Evolutionary conservation across 352 stramenopile genomes (phyloP), one percentile per base, ranked within the genome.

Genomic region (Heterotrichella gracilis): DNA sequence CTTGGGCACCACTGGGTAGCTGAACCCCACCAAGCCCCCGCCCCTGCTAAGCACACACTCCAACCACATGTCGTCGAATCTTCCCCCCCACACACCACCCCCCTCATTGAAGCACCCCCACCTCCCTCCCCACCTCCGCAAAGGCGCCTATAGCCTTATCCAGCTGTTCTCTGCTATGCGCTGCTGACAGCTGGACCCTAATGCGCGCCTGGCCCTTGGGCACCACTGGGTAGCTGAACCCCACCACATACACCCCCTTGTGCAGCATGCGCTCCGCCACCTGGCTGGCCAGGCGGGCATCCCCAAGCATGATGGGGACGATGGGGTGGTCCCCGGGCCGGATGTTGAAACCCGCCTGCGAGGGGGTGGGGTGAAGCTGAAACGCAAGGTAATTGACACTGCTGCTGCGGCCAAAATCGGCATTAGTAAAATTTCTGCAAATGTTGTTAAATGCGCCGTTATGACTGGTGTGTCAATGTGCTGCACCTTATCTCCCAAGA

Each of bases 221-320:
- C 22, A 94, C 86, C 64, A 94, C 85, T 66, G 86, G 86, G 73
- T 86, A 94, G 72, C 82, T 91, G 73, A 94, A 93, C 42, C 85
- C 86, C 68, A 93, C 90, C 64, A 93, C 86, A 77, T 92, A 94
- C 68, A 94, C 89, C 32, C 85, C 85, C 32, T 82, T 76, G 74
- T 89, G 76, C 25, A 94, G 83, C 84, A 94, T 89, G 68, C 86
- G 80, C 69, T 92, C 85, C 2, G 85, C 83, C 32, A 94, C 73
- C 24, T 89, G 77, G 41, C 80, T 81, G 20, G 86, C 84, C 64
- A 91, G 81, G 25, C 82, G 80, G 22, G 85, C 85, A 73, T 93
- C 85, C 23, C 85, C 84, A 9, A 93, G 81, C 85, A 93, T 92
- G 25, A 92, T 82, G 3, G 73, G 73, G 3, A 1, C 2, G 24